Evolutionary conservation across 768 basidiomycete genomes (phyloP).

Genomic region (Boletus insuetus): DNA sequence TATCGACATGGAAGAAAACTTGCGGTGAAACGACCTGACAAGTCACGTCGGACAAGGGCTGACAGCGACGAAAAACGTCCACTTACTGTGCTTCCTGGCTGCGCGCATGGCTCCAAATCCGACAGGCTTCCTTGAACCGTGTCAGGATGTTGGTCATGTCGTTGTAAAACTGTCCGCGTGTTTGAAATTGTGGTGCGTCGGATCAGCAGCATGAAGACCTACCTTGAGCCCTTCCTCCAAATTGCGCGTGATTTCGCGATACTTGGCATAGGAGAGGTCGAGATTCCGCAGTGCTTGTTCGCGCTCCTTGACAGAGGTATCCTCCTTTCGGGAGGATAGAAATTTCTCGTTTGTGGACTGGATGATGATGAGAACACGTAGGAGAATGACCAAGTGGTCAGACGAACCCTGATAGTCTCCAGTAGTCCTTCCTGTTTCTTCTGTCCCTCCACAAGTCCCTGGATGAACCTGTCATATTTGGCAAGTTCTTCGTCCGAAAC

Average conservation of each 20-base stretch:
- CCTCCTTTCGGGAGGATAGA: constrained; percentile 72
- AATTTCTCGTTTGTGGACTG: constrained; percentile 71
- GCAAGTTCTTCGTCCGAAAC: constrained; percentile 72
- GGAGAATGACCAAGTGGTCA: neutral
- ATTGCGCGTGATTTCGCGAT: constrained; percentile 79
- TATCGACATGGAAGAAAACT: constrained; percentile 32
- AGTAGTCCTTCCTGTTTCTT: constrained; percentile 65
- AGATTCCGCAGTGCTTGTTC: constrained; percentile 80
- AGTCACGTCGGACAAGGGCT: neutral
- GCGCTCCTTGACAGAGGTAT: constrained; percentile 72
- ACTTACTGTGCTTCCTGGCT: constrained; percentile 74
- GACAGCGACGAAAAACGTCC: neutral
- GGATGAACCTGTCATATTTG: constrained; percentile 78
- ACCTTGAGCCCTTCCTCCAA: constrained; percentile 88
- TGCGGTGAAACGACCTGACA: constrained; percentile 19
- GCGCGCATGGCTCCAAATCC: constrained; percentile 68
- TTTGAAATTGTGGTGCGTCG: neutral
- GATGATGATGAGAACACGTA: constrained; percentile 7
- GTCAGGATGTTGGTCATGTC: constrained; percentile 70
- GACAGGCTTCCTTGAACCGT: constrained; percentile 74
- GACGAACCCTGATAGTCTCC: constrained; percentile 61
- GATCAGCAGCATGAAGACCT: neutral
- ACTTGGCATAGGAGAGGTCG: constrained; percentile 84
- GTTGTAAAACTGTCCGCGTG: constrained; percentile 76
- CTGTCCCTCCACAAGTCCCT: constrained; percentile 51